These are phyloP conservation scores for Fibroporia radiculosa DNA, from an alignment of 768 basidiomycete species.

Conservation along the genomic window DNA sequence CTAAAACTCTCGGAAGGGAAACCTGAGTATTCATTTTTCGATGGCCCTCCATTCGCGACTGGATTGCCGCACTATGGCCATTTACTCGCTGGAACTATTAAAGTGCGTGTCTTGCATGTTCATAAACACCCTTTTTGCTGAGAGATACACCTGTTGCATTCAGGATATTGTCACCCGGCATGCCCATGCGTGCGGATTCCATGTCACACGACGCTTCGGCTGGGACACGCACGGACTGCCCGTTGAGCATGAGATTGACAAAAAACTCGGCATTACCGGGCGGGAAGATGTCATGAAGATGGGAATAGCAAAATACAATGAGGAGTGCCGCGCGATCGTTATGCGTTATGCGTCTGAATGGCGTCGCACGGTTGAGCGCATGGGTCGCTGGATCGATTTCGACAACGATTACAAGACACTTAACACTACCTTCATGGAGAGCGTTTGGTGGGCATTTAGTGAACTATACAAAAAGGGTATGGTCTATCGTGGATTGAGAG, in stretches of 20 bases:
- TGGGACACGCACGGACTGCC: constrained; percentile 99
- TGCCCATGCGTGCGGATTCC: constrained; percentile 86
- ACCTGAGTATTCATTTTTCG: constrained; percentile 92
- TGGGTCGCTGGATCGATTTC: constrained; percentile 99
- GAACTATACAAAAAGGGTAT: constrained; percentile 88
- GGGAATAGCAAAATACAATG: constrained; percentile 98
- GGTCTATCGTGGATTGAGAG: constrained; percentile 88
- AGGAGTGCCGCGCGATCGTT: constrained; percentile 91
- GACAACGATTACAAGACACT: constrained; percentile 99
- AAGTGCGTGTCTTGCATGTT: constrained; percentile 45
- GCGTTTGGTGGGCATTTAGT: constrained; percentile 97
- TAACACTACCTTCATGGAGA: constrained; percentile 92
- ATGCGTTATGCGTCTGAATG: constrained; percentile 96
- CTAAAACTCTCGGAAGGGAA: constrained; percentile 87
- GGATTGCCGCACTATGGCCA: constrained; percentile 97
- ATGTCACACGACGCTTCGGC: constrained; percentile 91
- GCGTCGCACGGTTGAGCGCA: constrained; percentile 91
- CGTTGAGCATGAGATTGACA: constrained; percentile 99
- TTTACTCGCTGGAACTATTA: constrained; percentile 87
- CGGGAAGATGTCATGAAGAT: constrained; percentile 90
- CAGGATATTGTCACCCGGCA: constrained; percentile 98
- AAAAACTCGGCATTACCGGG: constrained; percentile 84
- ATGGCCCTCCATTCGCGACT: constrained; percentile 96
- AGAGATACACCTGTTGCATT: too few relatives aligned
- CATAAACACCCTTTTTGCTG: too few relatives aligned